Evolutionary conservation across 805 yeast species (phyloP), one percentile per base, ranked within the genome.

Genomic region (Cyberlindnera japonica): DNA sequence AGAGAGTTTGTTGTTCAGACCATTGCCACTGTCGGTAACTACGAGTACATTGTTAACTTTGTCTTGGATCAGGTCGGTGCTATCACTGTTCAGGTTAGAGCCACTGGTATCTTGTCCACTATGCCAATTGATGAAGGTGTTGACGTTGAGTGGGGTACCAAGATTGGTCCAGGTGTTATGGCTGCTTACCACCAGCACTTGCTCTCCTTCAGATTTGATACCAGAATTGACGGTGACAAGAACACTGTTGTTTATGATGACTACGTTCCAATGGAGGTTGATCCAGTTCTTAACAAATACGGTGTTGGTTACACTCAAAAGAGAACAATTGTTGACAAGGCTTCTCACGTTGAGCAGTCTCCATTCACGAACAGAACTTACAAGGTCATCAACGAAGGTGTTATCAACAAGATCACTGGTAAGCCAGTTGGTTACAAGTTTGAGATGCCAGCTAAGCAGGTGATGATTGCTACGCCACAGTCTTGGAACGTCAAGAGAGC

Each of bases 141-240:
- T 45, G 71, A 66, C 40, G 84, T 81, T 46, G 83, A 83, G 48
- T 69, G 64, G 56, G 90, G 89, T 54, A 84, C 89, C 26, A 71
- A 74, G 48, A 82, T 84, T 43, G 88, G 86, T 33, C 90, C 89
- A 48, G 80, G 82, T 56, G 89, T 81, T 41, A 74, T 82, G 75
- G 95, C 95, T 38, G 81, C 91, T 22, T 81, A 79, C 69, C 95
- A 84, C 62, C 95, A 84, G 67, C 95, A 84, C 66, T 72, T 84
- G 58, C 68, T 84, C 53, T 77, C 85, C 11, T 79, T 83, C 66
- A 78, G 93, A 72, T 75, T 85, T 54, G 93, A 84, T 63, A 84
- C 90, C 33, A 86, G 90, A 45, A 61, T 84, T 35, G 95, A 84
- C 60, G 95, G 95, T 53, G 83, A 84, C 63, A 70, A 79, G 50